Conservation (phyloP, 768 basidiomycete species). For the Lactarius trivialis region DNA sequence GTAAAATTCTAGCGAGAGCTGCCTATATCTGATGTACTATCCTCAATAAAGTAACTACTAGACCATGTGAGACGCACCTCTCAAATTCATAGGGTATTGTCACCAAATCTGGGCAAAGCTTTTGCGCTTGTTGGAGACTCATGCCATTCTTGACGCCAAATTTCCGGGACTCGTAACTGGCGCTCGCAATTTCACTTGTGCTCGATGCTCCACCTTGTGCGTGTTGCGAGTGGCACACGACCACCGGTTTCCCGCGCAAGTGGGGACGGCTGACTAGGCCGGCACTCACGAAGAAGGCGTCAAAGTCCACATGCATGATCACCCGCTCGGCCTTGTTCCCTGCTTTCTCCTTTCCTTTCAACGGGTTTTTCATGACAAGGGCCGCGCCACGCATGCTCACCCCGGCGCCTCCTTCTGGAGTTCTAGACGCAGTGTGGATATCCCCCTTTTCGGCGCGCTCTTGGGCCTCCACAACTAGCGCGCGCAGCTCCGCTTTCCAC, state of each 20-base stretch:
- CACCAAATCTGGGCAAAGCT: conserved; percentile 61
- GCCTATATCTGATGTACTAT: conserved; percentile 61
- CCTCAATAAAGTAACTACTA: background rate
- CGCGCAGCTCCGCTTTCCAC: conserved; percentile 87
- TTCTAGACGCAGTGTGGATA: conserved; percentile 18
- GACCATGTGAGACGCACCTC: conserved; percentile 36
- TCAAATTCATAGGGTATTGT: conserved; percentile 96
- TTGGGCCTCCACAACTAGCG: conserved; percentile 74
- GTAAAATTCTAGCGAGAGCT: conserved; percentile 82
- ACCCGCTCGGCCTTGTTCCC: conserved; percentile 48
- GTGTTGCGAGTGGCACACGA: conserved; percentile 93
- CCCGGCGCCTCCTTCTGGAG: conserved; percentile 19
- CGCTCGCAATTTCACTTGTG: conserved; percentile 92
- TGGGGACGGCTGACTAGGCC: conserved; percentile 75
- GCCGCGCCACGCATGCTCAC: conserved; percentile 36
- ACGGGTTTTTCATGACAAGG: conserved; percentile 44
- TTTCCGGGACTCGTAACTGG: conserved; percentile 86
- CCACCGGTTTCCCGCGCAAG: conserved; percentile 79
- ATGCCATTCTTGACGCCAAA: conserved; percentile 92
- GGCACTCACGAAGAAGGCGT: conserved; percentile 96
- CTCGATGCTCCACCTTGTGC: conserved; percentile 63
- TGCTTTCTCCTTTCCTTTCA: conserved; percentile 53
- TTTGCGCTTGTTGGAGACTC: conserved; percentile 79
- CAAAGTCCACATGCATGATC: conserved; percentile 93
- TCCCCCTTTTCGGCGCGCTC: conserved; percentile 50